Percentiles rank a stretch among this genome's conserved stretches.
phyloP scores from a whole-genome alignment of 352 stramenopile species.

The Globisporangium lucens region DNA sequence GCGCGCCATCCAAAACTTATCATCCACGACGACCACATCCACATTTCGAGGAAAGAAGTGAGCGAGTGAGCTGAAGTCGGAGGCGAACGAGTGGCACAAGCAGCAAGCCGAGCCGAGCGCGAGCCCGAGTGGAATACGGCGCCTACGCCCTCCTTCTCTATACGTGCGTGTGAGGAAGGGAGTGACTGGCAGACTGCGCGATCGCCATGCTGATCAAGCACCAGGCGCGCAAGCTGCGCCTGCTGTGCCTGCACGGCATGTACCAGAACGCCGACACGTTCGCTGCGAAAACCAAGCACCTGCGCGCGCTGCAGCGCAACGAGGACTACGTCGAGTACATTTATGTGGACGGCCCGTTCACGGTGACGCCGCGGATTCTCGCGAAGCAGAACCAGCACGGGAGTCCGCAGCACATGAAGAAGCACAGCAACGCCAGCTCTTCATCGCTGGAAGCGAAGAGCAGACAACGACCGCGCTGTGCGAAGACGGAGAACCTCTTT shows the following conservation, averaged over 20 bases:
- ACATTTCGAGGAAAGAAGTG: conserved; percentile 5
- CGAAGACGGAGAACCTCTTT: conserved; percentile 61
- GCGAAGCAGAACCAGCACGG: conserved; percentile 31
- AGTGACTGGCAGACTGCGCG: not conserved
- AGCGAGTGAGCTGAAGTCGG: not conserved
- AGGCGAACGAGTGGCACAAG: not conserved
- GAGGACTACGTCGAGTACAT: conserved; percentile 54
- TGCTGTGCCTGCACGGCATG: conserved; percentile 85
- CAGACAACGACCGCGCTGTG: conserved; percentile 34
- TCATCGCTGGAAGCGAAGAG: conserved; percentile 11
- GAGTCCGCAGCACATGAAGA: conserved; percentile 10
- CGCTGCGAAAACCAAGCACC: conserved; percentile 58
- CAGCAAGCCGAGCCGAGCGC: not conserved
- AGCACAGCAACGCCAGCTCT: conserved; percentile 5
- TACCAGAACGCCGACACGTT: conserved; percentile 79
- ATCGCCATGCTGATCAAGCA: conserved; percentile 3
- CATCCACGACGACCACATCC: not conserved
- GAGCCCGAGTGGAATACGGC: not conserved
- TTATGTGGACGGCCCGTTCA: conserved; percentile 73
- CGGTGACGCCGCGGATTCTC: conserved; percentile 67
- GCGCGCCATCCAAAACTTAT: not conserved
- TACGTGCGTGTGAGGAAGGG: too few species aligned
- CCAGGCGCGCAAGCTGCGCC: conserved; percentile 40
- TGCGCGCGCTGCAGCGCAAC: conserved; percentile 27
- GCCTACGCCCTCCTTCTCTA: not conserved